Evolutionary conservation across 305 asterid species (phyloP), one percentile per base, ranked within the genome.

Genomic region (Fraxinus angustifolia): DNA sequence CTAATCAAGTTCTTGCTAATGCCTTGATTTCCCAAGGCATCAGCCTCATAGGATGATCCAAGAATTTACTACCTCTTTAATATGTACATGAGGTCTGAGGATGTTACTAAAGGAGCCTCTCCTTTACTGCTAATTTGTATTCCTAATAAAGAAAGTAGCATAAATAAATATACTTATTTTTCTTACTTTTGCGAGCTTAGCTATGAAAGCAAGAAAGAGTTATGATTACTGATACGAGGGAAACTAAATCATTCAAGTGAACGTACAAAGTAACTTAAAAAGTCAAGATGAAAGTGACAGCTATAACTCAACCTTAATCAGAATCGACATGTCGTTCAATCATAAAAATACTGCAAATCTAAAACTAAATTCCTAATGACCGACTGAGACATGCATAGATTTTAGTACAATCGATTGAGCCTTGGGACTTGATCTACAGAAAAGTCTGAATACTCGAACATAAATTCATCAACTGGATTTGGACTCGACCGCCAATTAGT

Each of bases 1-100:
- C 98, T 16, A 94, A 96, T 78, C 93, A 91, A 84, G 79, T 93
- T 48, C 90, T 96, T 68, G 97, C 99, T 0, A 91, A 92, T 80
- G 48, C 88, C 10, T 83, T 96, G 83, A 85, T 96, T 81, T 8
- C 86, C 56, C 92, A 89, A 83, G 98, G 99, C 68, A 96, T 96
- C 34, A 81, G 80, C 50, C 93, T 96, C 48, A 85, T 96, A 7
- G 76, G 76, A 71, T 71, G 48, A 71, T 33, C 26, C 12, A 7
- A 71, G 23, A n/a, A 33, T 71, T 71, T 28, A 67, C 73, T 3
- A 28, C 73, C 73, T 8, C 8, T 28, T 67, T 10, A 10, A 28
- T 26, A 26, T 65, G 16, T 23, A 26, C n/a, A 65, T 11, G 36
- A 67, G 30, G 30, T 28, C 30, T 28, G 30, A 28, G 36, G 73